phyloP scores from a whole-genome alignment of 768 basidiomycete species.

The Naganishia randhawae region DNA sequence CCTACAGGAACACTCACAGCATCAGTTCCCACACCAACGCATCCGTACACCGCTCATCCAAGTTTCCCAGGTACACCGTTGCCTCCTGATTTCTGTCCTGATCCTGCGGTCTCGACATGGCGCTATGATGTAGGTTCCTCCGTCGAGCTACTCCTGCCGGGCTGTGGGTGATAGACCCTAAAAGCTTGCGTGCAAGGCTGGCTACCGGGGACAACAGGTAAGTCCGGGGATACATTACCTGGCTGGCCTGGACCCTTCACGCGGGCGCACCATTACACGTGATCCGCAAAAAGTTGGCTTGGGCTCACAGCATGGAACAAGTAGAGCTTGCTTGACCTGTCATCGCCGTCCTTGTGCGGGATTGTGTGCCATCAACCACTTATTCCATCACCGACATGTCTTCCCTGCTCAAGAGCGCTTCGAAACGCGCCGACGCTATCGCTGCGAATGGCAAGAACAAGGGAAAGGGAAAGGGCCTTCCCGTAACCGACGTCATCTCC shows the following conservation, averaged over 20 bases:
- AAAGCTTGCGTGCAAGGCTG: background rate
- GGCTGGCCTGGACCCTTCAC: no score
- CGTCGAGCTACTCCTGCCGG: background rate
- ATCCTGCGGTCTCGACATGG: conserved; percentile 61
- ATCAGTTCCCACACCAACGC: conserved; percentile 97
- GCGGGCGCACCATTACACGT: conserved; percentile 19
- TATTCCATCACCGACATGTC: conserved; percentile 34
- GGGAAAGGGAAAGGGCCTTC: conserved; percentile 22
- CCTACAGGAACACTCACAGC: conserved; percentile 54
- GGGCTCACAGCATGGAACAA: background rate
- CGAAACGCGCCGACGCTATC: conserved; percentile 16
- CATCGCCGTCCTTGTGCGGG: background rate
- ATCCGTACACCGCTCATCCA: conserved; percentile 91
- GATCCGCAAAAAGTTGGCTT: conserved; percentile 19
- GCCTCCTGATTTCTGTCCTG: conserved; percentile 82
- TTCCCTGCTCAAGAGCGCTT: conserved; percentile 34
- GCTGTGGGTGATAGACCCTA: background rate
- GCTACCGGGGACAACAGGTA: no score
- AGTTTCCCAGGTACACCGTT: conserved; percentile 86
- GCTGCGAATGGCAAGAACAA: conserved; percentile 28
- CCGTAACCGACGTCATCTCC: conserved; percentile 21
- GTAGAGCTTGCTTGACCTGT: background rate
- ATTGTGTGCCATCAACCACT: background rate
- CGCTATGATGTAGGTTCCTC: background rate
- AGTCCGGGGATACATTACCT: no score